These are phyloP conservation scores for Stenocarpella maydis DNA, from an alignment of 2,329 filamentous ascomycete genomes.

Conservation along the genomic window DNA sequence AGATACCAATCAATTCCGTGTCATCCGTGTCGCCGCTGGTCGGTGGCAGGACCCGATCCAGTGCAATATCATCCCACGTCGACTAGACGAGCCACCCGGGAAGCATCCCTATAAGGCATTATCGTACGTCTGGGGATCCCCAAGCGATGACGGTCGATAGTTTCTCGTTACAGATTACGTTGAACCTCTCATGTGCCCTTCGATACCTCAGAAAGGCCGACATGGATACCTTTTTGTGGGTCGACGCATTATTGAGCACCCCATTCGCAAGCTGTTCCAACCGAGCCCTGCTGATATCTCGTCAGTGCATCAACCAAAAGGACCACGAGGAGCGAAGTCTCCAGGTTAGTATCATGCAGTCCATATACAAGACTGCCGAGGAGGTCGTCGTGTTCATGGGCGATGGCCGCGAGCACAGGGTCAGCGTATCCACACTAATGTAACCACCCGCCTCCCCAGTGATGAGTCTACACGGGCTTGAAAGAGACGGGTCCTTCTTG, in stretches of 20 bases:
- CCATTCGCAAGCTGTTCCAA: too few relatives aligned
- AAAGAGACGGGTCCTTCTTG: background rate
- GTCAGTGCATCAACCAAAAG: slow-evolving; percentile 26
- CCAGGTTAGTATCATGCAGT: slow-evolving; percentile 23
- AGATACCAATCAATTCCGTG: background rate
- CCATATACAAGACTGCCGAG: slow-evolving; percentile 16
- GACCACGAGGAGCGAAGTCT: background rate
- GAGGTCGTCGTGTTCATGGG: slow-evolving; percentile 30
- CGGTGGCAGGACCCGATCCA: slow-evolving; percentile 17
- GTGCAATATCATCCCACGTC: background rate
- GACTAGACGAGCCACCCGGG: background rate
- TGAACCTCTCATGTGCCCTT: slow-evolving; percentile 27
- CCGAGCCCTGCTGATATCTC: background rate
- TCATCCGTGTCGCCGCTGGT: background rate
- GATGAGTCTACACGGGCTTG: background rate
- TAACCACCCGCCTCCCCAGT: background rate
- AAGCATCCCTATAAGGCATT: slow-evolving; percentile 7
- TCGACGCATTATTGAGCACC: slow-evolving; percentile 15
- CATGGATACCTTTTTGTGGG: background rate
- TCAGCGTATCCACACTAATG: background rate
- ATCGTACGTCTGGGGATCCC: slow-evolving; percentile 18
- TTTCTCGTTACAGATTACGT: background rate
- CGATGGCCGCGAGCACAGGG: slow-evolving; percentile 18
- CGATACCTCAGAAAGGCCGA: background rate
- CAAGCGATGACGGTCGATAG: background rate